phyloP scores from a whole-genome alignment of 768 basidiomycete species.

The Russula foetens region DNA sequence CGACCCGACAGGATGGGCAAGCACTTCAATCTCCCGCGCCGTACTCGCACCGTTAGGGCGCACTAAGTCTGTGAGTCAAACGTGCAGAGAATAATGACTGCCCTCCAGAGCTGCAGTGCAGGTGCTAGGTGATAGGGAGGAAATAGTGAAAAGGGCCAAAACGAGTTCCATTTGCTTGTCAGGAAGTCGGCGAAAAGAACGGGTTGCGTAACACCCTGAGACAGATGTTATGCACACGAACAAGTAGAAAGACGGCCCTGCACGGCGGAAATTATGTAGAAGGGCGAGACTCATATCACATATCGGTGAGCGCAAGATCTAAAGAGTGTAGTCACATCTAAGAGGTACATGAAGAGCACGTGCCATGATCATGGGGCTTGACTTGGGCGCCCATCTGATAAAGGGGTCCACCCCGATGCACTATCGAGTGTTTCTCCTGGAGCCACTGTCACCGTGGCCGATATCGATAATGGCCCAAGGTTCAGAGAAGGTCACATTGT shows the following conservation, averaged over 20 bases:
- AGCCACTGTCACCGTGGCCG: not conserved
- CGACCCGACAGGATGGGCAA: not conserved
- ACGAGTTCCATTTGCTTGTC: not conserved
- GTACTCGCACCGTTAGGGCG: constrained; percentile 4
- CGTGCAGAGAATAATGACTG: not conserved
- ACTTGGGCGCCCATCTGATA: constrained; percentile 8
- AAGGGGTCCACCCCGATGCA: not conserved
- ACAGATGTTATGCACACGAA: not conserved
- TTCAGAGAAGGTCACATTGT: not conserved
- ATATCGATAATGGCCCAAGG: constrained; percentile 2
- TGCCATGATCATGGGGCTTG: constrained; percentile 1
- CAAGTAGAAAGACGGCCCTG: not conserved
- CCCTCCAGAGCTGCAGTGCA: not conserved
- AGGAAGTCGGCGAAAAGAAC: not conserved
- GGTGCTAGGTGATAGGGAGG: constrained; percentile 3
- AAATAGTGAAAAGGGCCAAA: constrained; percentile 2
- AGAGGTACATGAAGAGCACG: not conserved
- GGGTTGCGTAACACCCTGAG: not conserved
- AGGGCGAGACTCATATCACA: not conserved
- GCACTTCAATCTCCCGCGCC: constrained; percentile 3
- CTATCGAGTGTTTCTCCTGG: not conserved
- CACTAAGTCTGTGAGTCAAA: not conserved
- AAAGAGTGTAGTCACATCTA: constrained; percentile 1
- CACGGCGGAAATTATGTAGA: constrained; percentile 12
- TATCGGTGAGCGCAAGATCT: not conserved